These are phyloP conservation scores for Phytophthora rubi DNA, from an alignment of 352 stramenopile species.

Conservation along the genomic window DNA sequence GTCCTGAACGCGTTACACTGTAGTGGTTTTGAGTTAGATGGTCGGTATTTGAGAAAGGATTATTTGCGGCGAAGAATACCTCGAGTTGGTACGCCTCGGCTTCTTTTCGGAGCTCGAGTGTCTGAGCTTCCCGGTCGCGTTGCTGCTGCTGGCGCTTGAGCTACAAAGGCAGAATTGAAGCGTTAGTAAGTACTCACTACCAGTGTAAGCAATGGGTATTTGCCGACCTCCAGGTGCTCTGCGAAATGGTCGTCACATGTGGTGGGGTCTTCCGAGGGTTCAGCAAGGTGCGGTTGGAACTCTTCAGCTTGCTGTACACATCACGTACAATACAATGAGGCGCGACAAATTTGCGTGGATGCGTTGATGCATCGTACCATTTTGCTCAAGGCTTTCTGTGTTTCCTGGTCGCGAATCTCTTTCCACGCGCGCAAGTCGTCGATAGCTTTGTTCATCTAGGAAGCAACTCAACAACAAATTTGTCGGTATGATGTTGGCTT, in stretches of 20 bases:
- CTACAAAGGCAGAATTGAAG: not conserved
- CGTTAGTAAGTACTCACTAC: not conserved
- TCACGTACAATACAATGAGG: not conserved
- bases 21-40: not conserved
- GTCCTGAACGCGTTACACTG: slow-evolving; percentile 23
- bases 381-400: slow-evolving; percentile 31
- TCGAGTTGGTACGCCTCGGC: slow-evolving; percentile 31
- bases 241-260: slow-evolving; percentile 10
- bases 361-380: slow-evolving; percentile 29
- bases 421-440: slow-evolving; percentile 49
- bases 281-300: not conserved
- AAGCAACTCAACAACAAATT: not conserved
- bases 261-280: not conserved
- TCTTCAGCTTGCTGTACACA: slow-evolving; percentile 1
- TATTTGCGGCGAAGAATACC: not conserved
- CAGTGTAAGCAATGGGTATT: not conserved
- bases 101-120: slow-evolving; percentile 33
- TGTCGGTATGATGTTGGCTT: not conserved
- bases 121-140: slow-evolving; percentile 27
- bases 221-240: slow-evolving; percentile 23
- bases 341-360: not conserved
- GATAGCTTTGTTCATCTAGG: slow-evolving; percentile 57
- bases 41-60: not conserved
- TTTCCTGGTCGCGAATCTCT: slow-evolving; percentile 34
- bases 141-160: slow-evolving; percentile 31